Percentiles rank a stretch among this genome's conserved stretches.
Conservation (phyloP, 169 alveolate genomes). For the Nephromyces sp. region DNA sequence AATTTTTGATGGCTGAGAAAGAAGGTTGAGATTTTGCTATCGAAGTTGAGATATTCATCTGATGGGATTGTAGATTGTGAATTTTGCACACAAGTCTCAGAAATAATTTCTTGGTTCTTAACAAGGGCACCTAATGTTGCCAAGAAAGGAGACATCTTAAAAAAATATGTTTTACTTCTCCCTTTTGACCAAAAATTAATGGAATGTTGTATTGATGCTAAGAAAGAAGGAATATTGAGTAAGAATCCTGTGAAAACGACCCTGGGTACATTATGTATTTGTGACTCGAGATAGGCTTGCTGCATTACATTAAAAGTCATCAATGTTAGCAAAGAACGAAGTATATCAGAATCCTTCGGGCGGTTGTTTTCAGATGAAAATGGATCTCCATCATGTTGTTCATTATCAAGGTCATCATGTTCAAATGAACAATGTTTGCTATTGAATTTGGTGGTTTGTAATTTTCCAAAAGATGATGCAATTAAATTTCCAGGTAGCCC, state of each 20-base stretch:
- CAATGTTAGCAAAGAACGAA: constrained; percentile 22
- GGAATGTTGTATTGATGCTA: constrained; percentile 35
- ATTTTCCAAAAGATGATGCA: constrained; percentile 36
- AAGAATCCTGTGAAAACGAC: constrained; percentile 24
- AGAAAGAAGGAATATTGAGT: constrained; percentile 22
- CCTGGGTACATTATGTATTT: constrained; percentile 6
- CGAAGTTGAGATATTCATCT: not conserved
- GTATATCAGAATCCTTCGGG: constrained; percentile 21
- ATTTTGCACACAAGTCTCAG: too few species aligned
- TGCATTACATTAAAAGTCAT: constrained; percentile 32
- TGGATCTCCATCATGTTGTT: too few species aligned
- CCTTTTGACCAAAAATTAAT: constrained; percentile 16
- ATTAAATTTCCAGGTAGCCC: constrained; percentile 16
- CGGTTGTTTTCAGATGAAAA: too few species aligned
- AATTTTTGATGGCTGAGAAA: not conserved
- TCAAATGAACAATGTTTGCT: not conserved
- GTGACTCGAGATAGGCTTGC: constrained; percentile 28
- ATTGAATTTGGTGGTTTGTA: not conserved
- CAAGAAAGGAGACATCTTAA: constrained; percentile 6
- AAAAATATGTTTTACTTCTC: constrained; percentile 1
- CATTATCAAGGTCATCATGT: not conserved
- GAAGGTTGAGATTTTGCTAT: not conserved
- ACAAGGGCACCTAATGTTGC: not conserved
- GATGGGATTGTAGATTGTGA: too few species aligned
- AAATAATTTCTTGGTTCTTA: too few species aligned